Evolutionary conservation across 306 rosid species (phyloP).

Genomic region (Dryas octopetala): DNA sequence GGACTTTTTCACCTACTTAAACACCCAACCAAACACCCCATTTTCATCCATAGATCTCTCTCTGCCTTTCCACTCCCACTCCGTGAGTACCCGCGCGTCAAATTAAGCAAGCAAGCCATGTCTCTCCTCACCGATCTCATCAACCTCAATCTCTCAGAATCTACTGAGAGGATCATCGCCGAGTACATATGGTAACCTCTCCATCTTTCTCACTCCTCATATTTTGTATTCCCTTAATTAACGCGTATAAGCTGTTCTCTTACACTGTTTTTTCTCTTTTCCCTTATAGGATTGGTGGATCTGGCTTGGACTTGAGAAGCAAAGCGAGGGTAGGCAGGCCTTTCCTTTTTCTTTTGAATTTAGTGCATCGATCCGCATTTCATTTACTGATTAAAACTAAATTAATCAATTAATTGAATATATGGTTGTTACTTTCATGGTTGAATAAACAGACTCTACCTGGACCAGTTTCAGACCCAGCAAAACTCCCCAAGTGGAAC

Average conservation of each 20-base stretch:
- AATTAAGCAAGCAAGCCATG: constrained; percentile 26
- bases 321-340: constrained; percentile 43
- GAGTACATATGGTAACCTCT: constrained; percentile 74
- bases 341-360: background rate
- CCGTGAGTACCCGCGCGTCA: too few relatives aligned
- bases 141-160: constrained; percentile 64
- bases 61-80: background rate
- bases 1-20: background rate
- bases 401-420: too few relatives aligned
- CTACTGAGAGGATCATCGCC: constrained; percentile 68
- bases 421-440: too few relatives aligned
- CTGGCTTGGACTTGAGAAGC: constrained; percentile 58
- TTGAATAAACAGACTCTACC: constrained; percentile 40
- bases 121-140: constrained; percentile 61
- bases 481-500: constrained; percentile 55
- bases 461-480: constrained; percentile 40
- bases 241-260: too few relatives aligned
- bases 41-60: background rate
- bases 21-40: background rate
- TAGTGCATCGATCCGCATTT: too few relatives aligned
- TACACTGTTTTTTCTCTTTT: background rate
- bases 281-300: constrained; percentile 51
- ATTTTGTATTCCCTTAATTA: too few relatives aligned
- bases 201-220: too few relatives aligned
- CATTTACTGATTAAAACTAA: too few relatives aligned